A percentile compares a stretch with the other conserved stretches of the same genome.
These are phyloP conservation scores for Coemansia biformis DNA, from an alignment of 192 early-diverging fungal species.

Conservation along the genomic window DNA sequence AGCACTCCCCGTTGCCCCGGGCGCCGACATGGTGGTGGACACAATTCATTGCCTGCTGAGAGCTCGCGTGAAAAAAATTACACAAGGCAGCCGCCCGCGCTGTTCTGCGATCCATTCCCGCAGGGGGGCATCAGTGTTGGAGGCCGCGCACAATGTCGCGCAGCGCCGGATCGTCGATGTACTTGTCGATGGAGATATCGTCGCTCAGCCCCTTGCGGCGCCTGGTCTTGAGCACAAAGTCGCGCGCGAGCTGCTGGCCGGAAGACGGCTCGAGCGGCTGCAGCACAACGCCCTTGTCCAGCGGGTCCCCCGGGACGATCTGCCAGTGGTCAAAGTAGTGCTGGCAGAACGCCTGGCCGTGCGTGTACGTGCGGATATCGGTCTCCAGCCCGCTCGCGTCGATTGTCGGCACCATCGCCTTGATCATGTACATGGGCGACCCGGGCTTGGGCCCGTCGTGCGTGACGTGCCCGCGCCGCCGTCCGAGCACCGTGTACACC, in stretches of 20 bases:
- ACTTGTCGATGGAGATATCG: slow-evolving; percentile 77
- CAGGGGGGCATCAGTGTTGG: slow-evolving; percentile 3
- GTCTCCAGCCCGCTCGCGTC: slow-evolving; percentile 96
- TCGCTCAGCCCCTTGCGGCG: slow-evolving; percentile 86
- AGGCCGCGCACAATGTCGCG: slow-evolving; percentile 18
- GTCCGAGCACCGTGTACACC: slow-evolving; percentile 89
- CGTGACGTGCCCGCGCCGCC: slow-evolving; percentile 93
- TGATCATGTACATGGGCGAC: slow-evolving; percentile 88
- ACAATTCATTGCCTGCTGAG: no score
- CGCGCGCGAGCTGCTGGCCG: slow-evolving; percentile 78
- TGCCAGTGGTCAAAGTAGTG: slow-evolving; percentile 99
- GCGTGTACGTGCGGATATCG: slow-evolving; percentile 91
- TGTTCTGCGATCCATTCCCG: no score
- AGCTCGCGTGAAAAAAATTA: no score
- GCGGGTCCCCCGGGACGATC: slow-evolving; percentile 93
- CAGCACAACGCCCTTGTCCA: slow-evolving; percentile 83
- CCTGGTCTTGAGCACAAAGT: slow-evolving; percentile 98
- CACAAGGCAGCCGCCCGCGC: no score
- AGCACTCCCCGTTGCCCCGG: no score
- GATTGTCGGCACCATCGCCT: slow-evolving; percentile 92
- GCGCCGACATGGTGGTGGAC: no score
- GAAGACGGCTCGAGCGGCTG: slow-evolving; percentile 72
- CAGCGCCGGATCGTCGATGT: slow-evolving; percentile 61
- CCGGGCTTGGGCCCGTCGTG: slow-evolving; percentile 92
- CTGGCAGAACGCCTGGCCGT: slow-evolving; percentile 96